These are phyloP conservation scores for Fusarium oligoseptatum DNA, from an alignment of 2,329 filamentous ascomycete genomes.

Conservation along the genomic window DNA sequence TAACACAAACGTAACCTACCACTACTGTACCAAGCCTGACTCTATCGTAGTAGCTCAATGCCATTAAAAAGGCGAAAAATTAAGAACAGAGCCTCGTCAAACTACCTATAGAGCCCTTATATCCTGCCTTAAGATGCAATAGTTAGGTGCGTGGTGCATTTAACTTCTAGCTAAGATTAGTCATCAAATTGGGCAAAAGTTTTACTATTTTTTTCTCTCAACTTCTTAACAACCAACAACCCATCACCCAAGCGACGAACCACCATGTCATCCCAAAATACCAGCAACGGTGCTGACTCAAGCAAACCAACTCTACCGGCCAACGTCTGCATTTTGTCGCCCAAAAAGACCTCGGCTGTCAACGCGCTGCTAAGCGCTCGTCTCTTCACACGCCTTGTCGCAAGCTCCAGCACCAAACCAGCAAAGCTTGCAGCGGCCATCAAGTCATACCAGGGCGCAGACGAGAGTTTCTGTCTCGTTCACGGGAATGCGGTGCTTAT, in stretches of 20 bases:
- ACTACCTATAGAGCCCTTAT: no score
- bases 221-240: not conserved
- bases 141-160: no score
- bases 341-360: not conserved
- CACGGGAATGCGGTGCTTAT: not conserved
- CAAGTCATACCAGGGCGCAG: not conserved
- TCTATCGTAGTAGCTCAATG: no score
- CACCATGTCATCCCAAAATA: not conserved
- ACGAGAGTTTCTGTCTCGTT: conserved; percentile 8
- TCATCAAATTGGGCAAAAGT: no score
- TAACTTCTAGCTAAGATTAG: no score
- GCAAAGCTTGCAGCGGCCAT: conserved; percentile 6
- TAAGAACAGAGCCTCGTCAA: no score
- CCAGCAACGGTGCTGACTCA: not conserved
- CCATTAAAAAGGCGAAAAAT: no score
- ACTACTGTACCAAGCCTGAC: no score
- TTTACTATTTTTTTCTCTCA: not conserved
- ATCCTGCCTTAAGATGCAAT: no score
- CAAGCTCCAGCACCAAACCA: conserved; percentile 5
- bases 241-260: not conserved
- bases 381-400: conserved; percentile 10
- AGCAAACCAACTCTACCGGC: conserved; percentile 6
- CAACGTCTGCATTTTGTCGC: conserved; percentile 16
- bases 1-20: no score
- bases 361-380: not conserved